Evolutionary conservation across 345 rosid genomes (phyloP).

Genomic region (Populus alba): DNA sequence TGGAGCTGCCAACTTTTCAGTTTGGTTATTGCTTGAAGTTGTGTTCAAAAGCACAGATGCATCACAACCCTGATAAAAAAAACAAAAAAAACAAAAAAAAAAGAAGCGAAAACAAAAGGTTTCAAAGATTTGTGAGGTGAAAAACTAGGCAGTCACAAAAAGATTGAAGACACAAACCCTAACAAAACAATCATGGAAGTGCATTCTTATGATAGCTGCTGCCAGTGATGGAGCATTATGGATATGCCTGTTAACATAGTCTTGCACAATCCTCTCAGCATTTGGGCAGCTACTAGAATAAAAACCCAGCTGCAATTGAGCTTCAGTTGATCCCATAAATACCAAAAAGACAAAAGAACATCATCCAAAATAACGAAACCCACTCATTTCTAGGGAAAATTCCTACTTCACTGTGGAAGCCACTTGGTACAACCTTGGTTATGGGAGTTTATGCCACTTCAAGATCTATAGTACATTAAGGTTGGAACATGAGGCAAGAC

Average conservation of each 20-base stretch:
- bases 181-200: slow-evolving; percentile 89
- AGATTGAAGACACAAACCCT: slow-evolving; percentile 32
- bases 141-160: not conserved
- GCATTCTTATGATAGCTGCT: slow-evolving; percentile 75
- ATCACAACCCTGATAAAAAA: slow-evolving; percentile 79
- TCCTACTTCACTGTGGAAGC: not conserved
- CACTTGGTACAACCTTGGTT: not conserved
- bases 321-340: slow-evolving; percentile 34
- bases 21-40: slow-evolving; percentile 42
- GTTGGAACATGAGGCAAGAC: not conserved
- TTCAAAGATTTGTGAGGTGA: not conserved
- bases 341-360: slow-evolving; percentile 32
- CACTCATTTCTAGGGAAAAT: slow-evolving; percentile 21
- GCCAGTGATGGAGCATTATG: slow-evolving; percentile 71
- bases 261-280: slow-evolving; percentile 66
- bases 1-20: slow-evolving; percentile 62
- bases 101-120: not conserved
- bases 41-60: slow-evolving; percentile 76
- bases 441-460: not conserved
- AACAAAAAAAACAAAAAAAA: too few relatives aligned
- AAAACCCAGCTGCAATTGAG: slow-evolving; percentile 57
- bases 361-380: slow-evolving; percentile 13
- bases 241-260: slow-evolving; percentile 53
- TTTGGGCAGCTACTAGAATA: slow-evolving; percentile 66
- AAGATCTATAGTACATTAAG: not conserved